Percentiles rank a stretch among this genome's conserved stretches.
Evolutionary conservation across 805 yeast species (phyloP).

Genomic region (Isabelozyma rhagii): DNA sequence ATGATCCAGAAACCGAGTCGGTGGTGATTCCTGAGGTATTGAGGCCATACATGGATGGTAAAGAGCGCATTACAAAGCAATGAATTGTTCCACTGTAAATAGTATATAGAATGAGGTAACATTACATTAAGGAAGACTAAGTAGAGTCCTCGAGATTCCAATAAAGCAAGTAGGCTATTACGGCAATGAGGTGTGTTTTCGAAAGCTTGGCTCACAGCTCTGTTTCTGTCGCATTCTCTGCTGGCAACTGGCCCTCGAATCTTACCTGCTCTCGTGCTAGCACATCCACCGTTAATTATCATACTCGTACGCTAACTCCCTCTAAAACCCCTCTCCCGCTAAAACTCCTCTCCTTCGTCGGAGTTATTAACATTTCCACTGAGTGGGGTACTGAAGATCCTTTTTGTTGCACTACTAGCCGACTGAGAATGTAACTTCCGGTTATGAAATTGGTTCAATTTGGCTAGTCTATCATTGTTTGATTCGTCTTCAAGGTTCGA

Average conservation of each 20-base stretch:
- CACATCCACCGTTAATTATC: no score
- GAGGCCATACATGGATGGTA: constrained; percentile 70
- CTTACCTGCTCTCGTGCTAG: no score
- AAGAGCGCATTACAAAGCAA: constrained; percentile 24
- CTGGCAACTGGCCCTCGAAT: no score
- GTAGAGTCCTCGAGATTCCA: neutral
- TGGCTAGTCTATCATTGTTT: constrained; percentile 1
- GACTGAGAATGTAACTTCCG: constrained; percentile 1
- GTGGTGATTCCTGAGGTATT: constrained; percentile 68
- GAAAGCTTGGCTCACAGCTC: no score
- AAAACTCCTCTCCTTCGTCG: neutral
- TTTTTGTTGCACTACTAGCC: constrained; percentile 8
- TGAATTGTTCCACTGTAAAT: neutral
- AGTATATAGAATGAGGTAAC: constrained; percentile 1
- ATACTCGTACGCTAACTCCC: neutral
- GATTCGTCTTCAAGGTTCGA: neutral
- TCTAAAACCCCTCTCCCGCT: no score
- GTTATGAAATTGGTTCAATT: constrained; percentile 8
- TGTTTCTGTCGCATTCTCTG: no score
- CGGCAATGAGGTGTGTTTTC: no score
- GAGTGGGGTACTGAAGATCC: constrained; percentile 27
- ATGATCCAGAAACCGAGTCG: constrained; percentile 52
- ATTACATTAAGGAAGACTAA: neutral
- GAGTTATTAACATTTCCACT: neutral
- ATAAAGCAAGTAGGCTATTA: no score